Evolutionary conservation across 352 stramenopile species (phyloP).

Genomic region (Poterioochromonas sp.): DNA sequence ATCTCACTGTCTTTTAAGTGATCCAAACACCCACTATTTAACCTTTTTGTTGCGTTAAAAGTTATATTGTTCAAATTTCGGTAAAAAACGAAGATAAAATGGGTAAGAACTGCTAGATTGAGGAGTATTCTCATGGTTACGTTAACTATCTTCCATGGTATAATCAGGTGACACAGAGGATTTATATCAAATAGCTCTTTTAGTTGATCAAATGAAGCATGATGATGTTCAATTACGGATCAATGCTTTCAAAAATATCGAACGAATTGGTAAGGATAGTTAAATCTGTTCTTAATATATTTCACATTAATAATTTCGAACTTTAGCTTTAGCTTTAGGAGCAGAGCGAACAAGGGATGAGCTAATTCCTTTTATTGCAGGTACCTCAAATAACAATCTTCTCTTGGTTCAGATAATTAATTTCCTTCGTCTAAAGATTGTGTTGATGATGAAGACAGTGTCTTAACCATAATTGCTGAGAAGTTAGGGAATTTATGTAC

Average conservation of each 20-base stretch:
- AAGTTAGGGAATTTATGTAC: conserved; percentile 68
- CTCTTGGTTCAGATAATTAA: too few relatives aligned
- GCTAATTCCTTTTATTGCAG: conserved; percentile 93
- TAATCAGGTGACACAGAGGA: neutral
- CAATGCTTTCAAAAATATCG: conserved; percentile 78
- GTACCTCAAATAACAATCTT: conserved; percentile 42
- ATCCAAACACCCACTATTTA: too few relatives aligned
- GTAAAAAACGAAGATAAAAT: too few relatives aligned
- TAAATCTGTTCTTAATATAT: neutral
- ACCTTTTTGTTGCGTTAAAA: too few relatives aligned
- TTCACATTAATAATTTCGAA: neutral
- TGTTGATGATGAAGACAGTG: conserved; percentile 92
- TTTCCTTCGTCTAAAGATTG: conserved; percentile 69
- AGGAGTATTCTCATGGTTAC: too few relatives aligned
- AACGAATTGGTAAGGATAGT: conserved; percentile 63
- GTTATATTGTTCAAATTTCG: too few relatives aligned
- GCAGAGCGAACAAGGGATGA: conserved; percentile 78
- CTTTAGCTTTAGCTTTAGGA: conserved; percentile 67
- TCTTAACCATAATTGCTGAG: conserved; percentile 80
- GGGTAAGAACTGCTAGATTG: too few relatives aligned
- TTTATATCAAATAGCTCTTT: conserved; percentile 66
- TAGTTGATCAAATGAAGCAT: conserved; percentile 81
- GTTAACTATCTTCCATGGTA: too few relatives aligned
- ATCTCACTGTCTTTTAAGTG: too few relatives aligned
- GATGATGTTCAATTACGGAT: conserved; percentile 76